A percentile compares a stretch with the other conserved stretches of the same genome.
Evolutionary conservation across 148 eudicot genomes (phyloP).

Genomic region (Beta vulgaris): DNA sequence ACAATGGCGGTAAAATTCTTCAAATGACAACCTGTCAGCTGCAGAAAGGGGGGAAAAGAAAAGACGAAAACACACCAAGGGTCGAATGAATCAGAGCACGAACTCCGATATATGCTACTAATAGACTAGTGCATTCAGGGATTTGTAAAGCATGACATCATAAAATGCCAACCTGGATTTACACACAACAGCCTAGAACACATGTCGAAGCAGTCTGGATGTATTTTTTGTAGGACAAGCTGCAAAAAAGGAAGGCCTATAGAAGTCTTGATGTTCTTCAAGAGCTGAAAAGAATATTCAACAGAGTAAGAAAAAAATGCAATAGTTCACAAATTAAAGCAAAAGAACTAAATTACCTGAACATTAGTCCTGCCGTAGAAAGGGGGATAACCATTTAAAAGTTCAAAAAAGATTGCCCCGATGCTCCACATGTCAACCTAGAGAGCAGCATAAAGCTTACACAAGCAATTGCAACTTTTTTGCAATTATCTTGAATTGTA

Average conservation of each 20-base stretch:
- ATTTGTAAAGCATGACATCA: not conserved
- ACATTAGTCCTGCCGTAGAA: slow-evolving; percentile 47
- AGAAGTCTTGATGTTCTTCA: slow-evolving; percentile 41
- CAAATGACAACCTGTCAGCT: slow-evolving; percentile 40
- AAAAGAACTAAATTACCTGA: slow-evolving; percentile 34
- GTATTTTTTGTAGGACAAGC: slow-evolving; percentile 32
- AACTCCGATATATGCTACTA: not conserved
- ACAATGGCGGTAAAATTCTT: slow-evolving; percentile 40
- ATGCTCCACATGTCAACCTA: slow-evolving; percentile 59
- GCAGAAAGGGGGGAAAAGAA: slow-evolving; percentile 11
- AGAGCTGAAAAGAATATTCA: slow-evolving; percentile 31
- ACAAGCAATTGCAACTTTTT: not conserved
- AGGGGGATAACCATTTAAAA: slow-evolving; percentile 50
- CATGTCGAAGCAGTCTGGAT: slow-evolving; percentile 44
- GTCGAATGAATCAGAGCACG: not conserved
- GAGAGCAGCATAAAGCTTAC: not conserved
- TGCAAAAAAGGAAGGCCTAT: slow-evolving; percentile 40
- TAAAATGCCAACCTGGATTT: slow-evolving; percentile 38
- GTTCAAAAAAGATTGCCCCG: slow-evolving; percentile 52
- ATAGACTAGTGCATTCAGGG: not conserved
- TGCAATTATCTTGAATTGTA: not conserved
- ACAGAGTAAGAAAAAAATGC: not conserved
- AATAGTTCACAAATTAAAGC: not conserved
- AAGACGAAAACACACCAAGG: not conserved
- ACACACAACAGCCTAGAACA: slow-evolving; percentile 42